Evolutionary conservation across 2,329 filamentous ascomycete species (phyloP), one percentile per base, ranked within the genome.

Genomic region (Verticillium nubilum): DNA sequence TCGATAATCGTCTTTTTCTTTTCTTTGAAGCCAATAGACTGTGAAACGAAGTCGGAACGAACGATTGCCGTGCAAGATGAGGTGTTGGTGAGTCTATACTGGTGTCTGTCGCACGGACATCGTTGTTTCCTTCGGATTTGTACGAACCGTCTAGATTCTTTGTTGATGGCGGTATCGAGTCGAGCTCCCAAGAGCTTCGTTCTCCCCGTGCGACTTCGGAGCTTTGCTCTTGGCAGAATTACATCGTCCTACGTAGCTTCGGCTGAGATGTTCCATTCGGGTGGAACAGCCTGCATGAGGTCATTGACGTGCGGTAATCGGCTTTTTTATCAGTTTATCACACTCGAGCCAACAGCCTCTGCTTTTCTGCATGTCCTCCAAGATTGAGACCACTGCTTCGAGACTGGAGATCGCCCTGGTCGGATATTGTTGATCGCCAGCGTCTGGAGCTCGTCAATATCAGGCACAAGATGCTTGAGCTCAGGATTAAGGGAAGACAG

Each of bases 361-460:
- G 64, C 47, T 70, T 70, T 66, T 60, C 57, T 68, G 68, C 59
- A 69, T 66, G 7, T 70, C 68, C 50, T 70, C 66, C 26, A 70
- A 26, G 31, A 70, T 70, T 4, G 67, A 67, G 10, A 70, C 63
- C 5, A 69, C 68, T 17, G 64, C 63, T 31, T 66, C 67, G 5
- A 70, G 59, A 52, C 68, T 70, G 5, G 68, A 69, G 50, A 65
- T 65, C 3, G 65, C 65, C 67, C 68, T 13, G 63, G 67, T 19
- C 63, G 58, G 9, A 70, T 65, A 52, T 70, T 70, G 5, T 66
- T 57, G 23, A 70, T 69, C 1, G 67, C 68, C 28, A 65, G 55
- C 0, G 63, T 65, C 59, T 69, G 68, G 5, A 70, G 59, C 19
- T 70, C 63, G 37, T 70, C 67, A 54, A 73, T 70, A 58, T 73